Percentiles rank a stretch among this genome's conserved stretches.
Conservation (phyloP, 768 basidiomycete species). For the Hortiboletus flavorubellus region DNA sequence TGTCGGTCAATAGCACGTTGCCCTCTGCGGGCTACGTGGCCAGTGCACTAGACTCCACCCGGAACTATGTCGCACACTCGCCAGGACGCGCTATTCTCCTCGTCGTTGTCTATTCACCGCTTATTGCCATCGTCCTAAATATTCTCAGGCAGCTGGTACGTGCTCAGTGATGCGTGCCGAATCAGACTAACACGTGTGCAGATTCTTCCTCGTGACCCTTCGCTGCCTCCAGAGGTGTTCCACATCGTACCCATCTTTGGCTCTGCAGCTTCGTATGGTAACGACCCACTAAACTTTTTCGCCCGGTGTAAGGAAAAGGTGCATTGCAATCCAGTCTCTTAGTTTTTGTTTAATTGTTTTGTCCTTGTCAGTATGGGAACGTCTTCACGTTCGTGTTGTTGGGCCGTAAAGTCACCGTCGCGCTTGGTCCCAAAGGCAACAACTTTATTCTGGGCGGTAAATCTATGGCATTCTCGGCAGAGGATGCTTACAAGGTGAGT, state of each 20-base stretch:
- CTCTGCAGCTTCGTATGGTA: slow-evolving; percentile 85
- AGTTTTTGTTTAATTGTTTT: background rate
- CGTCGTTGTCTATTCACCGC: slow-evolving; percentile 59
- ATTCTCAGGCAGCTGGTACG: slow-evolving; percentile 75
- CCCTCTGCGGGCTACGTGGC: slow-evolving; percentile 26
- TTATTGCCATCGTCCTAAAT: slow-evolving; percentile 69
- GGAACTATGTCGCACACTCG: slow-evolving; percentile 19
- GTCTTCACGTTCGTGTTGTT: slow-evolving; percentile 95
- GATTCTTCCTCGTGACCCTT: slow-evolving; percentile 65
- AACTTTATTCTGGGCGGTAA: slow-evolving; percentile 95
- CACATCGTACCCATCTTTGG: slow-evolving; percentile 90
- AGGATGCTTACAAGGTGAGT: slow-evolving; percentile 91
- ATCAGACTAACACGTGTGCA: slow-evolving; percentile 28
- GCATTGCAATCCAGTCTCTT: slow-evolving; percentile 17
- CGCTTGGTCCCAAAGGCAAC: slow-evolving; percentile 87
- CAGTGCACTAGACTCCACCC: slow-evolving; percentile 13
- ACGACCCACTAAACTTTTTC: slow-evolving; percentile 90
- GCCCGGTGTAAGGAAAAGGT: slow-evolving; percentile 77
- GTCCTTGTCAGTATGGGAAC: slow-evolving; percentile 72
- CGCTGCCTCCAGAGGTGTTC: slow-evolving; percentile 87
- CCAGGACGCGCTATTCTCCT: slow-evolving; percentile 34
- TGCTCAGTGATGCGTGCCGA: background rate
- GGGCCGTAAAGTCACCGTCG: slow-evolving; percentile 87
- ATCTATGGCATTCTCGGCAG: slow-evolving; percentile 86
- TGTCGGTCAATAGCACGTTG: slow-evolving; percentile 25